Base-by-base conservation (phyloP, 2,329 filamentous ascomycete species). In the Bipolaris zeicola region DNA sequence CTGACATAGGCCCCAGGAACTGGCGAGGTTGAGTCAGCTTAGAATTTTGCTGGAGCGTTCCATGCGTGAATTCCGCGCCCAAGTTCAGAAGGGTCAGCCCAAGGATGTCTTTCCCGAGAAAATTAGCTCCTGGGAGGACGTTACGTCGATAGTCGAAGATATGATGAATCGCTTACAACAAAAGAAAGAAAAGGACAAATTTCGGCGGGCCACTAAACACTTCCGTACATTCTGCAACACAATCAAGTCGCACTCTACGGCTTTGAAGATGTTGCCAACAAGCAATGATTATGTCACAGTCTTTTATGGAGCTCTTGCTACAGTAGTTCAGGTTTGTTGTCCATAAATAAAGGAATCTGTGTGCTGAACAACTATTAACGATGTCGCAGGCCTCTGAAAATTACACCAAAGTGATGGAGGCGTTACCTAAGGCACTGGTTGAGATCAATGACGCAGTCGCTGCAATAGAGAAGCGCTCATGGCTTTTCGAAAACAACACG, bases 141-240 rank as follows among this genome's bases (percentile, higher is more conserved):
- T 47, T 6, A 11, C 44, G 3, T 36, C 31, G 18, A 24, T 47
- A 47, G 44, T 47, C 13, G 33, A 47, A 34, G 8, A 14, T 6
- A 14, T 47, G 7, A 47, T 47, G 44, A 33, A 8, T 33, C 44
- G 44, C 44, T 22, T 47, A 7, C 16, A 47, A 3, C 44, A 34
- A 8, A 47, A 47, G 31, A 33, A 47, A 37, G 44, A 47, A 6
- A 34, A 18, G n/a, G 33, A 31, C 3, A 47, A 16, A 34, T 47
- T 47, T 11, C 31, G 31, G 13, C 44, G 44, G n/a, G 44, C 31
- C 14, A 37, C 31, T 7, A 47, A 47, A 34, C 44, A 37, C 14
- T 20, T 37, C 31, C 31, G 44, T 5, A 47, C 44, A n/a, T 47
- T 47, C 26, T 47, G 44, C 22, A 47, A 47, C 44, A 47, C 44